Conservation (phyloP, 345 rosid genomes). For the Noccaea caerulescens region DNA sequence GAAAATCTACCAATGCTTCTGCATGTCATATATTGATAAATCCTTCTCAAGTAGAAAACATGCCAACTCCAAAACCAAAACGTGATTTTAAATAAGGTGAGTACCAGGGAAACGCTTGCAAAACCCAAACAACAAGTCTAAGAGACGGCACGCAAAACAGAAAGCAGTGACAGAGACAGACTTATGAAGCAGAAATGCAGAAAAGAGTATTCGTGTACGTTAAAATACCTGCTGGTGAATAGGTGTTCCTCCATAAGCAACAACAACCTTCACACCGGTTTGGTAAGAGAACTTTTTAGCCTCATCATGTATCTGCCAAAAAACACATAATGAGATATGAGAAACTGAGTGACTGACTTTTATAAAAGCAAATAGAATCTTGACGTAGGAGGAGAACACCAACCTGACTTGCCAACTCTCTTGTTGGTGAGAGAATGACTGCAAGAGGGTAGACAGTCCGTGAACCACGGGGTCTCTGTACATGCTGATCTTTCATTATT, state of each 20-base stretch:
- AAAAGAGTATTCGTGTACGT: background rate
- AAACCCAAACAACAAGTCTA: conserved; percentile 23
- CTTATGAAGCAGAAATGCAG: background rate
- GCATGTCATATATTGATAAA: conserved; percentile 3
- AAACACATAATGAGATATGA: background rate
- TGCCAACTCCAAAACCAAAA: conserved; percentile 18
- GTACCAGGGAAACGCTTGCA: background rate
- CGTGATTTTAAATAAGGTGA: background rate
- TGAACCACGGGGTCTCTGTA: conserved; percentile 85
- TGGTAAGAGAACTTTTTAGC: conserved; percentile 95
- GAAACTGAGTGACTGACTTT: conserved; percentile 20
- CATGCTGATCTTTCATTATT: conserved; percentile 71
- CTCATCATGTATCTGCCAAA: conserved; percentile 92
- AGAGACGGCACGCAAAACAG: conserved; percentile 8
- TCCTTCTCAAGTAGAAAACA: conserved; percentile 9
- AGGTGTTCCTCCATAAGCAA: conserved; percentile 99
- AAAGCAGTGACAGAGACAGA: background rate
- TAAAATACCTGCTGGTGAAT: conserved; percentile 74
- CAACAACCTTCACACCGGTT: conserved; percentile 96
- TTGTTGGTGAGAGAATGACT: conserved; percentile 95
- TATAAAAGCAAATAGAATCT: conserved; percentile 17
- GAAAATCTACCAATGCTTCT: conserved; percentile 4
- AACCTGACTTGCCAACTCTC: conserved; percentile 98
- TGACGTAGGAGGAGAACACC: conserved; percentile 32
- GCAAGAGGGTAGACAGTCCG: conserved; percentile 88